phyloP scores from a whole-genome alignment of 192 early-diverging fungal species.

The Coemansia sp. region DNA sequence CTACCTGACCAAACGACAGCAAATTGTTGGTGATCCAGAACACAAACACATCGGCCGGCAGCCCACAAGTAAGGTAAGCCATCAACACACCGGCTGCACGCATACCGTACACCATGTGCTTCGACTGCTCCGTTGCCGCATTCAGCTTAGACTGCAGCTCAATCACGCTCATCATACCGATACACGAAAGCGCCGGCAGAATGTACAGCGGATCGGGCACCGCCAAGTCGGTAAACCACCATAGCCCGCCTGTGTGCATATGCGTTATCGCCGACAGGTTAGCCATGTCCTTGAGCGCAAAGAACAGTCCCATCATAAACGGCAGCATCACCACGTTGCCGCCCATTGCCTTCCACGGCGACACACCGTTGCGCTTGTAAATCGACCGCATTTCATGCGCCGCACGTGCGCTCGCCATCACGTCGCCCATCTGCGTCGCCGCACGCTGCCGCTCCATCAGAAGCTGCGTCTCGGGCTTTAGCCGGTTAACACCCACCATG shows the following conservation, averaged over 20 bases:
- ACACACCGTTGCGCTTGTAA: slow-evolving; percentile 63
- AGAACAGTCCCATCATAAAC: slow-evolving; percentile 81
- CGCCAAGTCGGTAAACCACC: slow-evolving; percentile 87
- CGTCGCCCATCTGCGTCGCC: slow-evolving; percentile 61
- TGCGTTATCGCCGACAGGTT: slow-evolving; percentile 72
- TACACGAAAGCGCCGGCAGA: slow-evolving; percentile 71
- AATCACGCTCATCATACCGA: slow-evolving; percentile 70
- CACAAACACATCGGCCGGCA: slow-evolving; percentile 68
- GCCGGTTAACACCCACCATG: slow-evolving; percentile 63
- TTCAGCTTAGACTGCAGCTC: slow-evolving; percentile 54
- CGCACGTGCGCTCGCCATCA: slow-evolving; percentile 45
- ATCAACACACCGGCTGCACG: slow-evolving; percentile 46
- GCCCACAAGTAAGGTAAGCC: slow-evolving; percentile 49
- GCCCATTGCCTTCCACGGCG: slow-evolving; percentile 61
- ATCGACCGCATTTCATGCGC: slow-evolving; percentile 58
- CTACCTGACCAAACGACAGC: slow-evolving; percentile 67
- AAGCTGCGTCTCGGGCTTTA: slow-evolving; percentile 68
- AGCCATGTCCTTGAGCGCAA: slow-evolving; percentile 78
- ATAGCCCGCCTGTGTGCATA: slow-evolving; percentile 68
- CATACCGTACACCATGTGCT: slow-evolving; percentile 49
- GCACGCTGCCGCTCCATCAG: slow-evolving; percentile 63
- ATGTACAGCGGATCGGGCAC: slow-evolving; percentile 76
- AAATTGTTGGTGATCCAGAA: slow-evolving; percentile 83
- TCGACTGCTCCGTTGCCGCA: slow-evolving; percentile 14
- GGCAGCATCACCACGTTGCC: slow-evolving; percentile 72